A percentile compares a stretch with the other conserved stretches of the same genome.
phyloP scores from a whole-genome alignment of 768 basidiomycete species.

The Hericium rajendrae region DNA sequence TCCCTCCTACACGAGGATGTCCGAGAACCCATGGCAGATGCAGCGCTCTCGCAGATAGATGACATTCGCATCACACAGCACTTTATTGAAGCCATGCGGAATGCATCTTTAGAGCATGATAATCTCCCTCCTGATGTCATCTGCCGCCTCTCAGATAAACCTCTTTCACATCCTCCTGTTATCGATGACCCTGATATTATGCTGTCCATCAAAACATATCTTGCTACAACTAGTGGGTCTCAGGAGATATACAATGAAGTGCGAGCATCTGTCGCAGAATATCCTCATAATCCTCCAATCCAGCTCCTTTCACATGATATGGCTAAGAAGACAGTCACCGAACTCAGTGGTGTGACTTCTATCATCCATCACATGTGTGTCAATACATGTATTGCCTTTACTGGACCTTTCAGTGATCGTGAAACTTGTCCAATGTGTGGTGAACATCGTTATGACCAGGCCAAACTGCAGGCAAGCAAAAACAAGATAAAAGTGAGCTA shows the following conservation, averaged over 20 bases:
- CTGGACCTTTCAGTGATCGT: slow-evolving; percentile 10
- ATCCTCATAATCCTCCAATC: background rate
- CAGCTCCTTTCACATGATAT: background rate
- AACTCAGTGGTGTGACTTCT: slow-evolving; percentile 1
- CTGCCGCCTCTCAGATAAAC: no score
- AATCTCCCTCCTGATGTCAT: no score
- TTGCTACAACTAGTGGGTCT: slow-evolving; percentile 3
- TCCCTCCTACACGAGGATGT: no score
- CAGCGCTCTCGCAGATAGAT: no score
- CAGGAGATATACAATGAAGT: slow-evolving; percentile 4
- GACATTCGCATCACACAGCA: no score
- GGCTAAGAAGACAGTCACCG: slow-evolving; percentile 1
- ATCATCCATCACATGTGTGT: slow-evolving; percentile 7
- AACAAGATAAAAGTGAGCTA: background rate
- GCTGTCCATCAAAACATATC: background rate
- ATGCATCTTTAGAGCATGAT: no score
- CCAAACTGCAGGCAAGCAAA: background rate
- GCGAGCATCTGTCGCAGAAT: background rate
- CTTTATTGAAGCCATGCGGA: no score
- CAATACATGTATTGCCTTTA: slow-evolving; percentile 13
- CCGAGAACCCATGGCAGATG: no score
- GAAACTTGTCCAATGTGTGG: slow-evolving; percentile 10
- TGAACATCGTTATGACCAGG: slow-evolving; percentile 6
- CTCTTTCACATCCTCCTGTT: no score
- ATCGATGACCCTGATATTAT: no score